phyloP scores from a whole-genome alignment of 2,329 filamentous ascomycete species.

The Myriosclerotinia scirpicola region DNA sequence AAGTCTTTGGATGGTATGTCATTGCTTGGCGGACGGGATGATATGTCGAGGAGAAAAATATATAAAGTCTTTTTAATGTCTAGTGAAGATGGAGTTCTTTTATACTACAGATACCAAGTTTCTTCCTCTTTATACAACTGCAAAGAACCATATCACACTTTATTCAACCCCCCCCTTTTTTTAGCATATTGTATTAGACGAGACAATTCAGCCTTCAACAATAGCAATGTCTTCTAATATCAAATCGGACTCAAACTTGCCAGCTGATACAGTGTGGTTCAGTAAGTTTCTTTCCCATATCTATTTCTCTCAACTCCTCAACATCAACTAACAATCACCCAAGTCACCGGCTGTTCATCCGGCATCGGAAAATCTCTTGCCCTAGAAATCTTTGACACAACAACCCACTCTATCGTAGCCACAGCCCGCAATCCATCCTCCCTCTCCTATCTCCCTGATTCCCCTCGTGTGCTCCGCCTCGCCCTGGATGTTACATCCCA shows the following conservation, averaged over 20 bases:
- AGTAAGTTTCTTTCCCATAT: background rate
- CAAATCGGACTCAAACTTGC: background rate
- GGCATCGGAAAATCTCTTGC: conserved; percentile 46
- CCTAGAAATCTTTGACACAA: conserved; percentile 41
- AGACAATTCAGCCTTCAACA: background rate
- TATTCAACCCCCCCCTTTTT: background rate
- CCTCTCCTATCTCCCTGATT: conserved; percentile 44
- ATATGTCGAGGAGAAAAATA: background rate
- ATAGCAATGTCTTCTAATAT: conserved; percentile 1
- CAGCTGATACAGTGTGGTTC: conserved; percentile 17
- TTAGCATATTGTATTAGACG: background rate
- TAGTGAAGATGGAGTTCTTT: background rate
- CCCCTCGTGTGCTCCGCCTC: conserved; percentile 45
- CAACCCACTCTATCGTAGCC: conserved; percentile 46
- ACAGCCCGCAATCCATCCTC: conserved; percentile 48
- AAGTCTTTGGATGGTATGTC: background rate
- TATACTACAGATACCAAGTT: background rate
- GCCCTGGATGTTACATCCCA: conserved; percentile 50
- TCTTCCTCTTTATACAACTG: background rate
- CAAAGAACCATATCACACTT: background rate
- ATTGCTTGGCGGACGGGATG: background rate
- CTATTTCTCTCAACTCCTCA: too few species aligned
- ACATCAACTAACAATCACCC: background rate
- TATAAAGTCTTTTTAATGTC: background rate
- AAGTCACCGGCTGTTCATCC: conserved; percentile 50